phyloP scores from a whole-genome alignment of 1,139 yeast genomes.

The Scheffersomyces segobiensis region DNA sequence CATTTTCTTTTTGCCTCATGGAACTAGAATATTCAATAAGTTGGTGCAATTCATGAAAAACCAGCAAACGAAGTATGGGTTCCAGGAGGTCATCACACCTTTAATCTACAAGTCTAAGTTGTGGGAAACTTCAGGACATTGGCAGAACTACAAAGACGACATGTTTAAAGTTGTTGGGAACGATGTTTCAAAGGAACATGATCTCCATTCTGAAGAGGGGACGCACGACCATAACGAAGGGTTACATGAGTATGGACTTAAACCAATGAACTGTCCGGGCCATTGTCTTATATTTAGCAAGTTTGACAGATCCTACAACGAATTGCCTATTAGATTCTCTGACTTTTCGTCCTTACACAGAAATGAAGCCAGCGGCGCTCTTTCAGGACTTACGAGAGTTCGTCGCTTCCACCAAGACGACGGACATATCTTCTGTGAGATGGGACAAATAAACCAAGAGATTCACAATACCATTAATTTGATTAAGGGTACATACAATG shows the following conservation, averaged over 20 bases:
- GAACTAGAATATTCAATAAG: constrained; percentile 81
- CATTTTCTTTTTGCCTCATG: constrained; percentile 86
- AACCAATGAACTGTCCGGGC: constrained; percentile 99
- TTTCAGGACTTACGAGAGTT: constrained; percentile 91
- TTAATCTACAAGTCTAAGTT: constrained; percentile 79
- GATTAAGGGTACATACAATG: constrained; percentile 73
- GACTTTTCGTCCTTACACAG: constrained; percentile 95
- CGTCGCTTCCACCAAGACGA: constrained; percentile 98
- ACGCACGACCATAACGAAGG: constrained; percentile 11
- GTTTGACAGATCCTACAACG: constrained; percentile 84
- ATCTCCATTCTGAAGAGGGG: constrained; percentile 14
- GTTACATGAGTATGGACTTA: constrained; percentile 71
- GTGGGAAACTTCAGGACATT: constrained; percentile 94
- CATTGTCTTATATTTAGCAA: constrained; percentile 86
- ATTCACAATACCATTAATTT: constrained; percentile 73
- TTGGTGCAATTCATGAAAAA: constrained; percentile 78
- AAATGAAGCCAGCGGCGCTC: constrained; percentile 93
- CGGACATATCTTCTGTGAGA: constrained; percentile 93
- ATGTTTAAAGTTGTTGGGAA: constrained; percentile 80
- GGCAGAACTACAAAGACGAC: constrained; percentile 93
- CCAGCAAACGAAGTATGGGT: constrained; percentile 81
- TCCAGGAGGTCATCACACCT: constrained; percentile 92
- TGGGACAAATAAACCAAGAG: constrained; percentile 78
- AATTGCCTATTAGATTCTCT: constrained; percentile 83
- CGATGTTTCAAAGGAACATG: constrained; percentile 34